Conservation (phyloP, 306 rosid genomes). For the Pueraria montana region DNA sequence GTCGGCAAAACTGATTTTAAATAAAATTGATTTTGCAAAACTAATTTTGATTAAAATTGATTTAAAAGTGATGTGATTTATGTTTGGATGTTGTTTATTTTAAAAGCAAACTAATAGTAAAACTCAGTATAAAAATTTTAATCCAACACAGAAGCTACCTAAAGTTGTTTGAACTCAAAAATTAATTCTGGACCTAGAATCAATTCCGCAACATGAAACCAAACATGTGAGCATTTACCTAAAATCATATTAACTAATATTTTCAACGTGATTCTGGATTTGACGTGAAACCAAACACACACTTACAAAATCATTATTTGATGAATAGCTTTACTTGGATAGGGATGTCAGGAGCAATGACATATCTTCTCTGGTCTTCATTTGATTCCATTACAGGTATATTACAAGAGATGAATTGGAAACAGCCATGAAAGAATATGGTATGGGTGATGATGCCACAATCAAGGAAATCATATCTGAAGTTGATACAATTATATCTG, state of each 20-base stretch:
- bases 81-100: no score
- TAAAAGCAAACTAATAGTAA: no score
- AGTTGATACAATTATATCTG: slow-evolving; percentile 86
- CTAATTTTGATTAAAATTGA: no score
- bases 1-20: no score
- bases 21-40: no score
- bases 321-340: background rate
- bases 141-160: no score
- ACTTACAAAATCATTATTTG: slow-evolving; percentile 25
- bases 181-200: no score
- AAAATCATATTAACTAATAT: background rate
- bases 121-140: no score
- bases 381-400: slow-evolving; percentile 60
- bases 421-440: slow-evolving; percentile 90
- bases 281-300: background rate
- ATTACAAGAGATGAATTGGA: slow-evolving; percentile 90
- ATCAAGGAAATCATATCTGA: slow-evolving; percentile 92
- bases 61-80: no score
- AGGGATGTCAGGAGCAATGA: slow-evolving; percentile 1
- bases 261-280: background rate
- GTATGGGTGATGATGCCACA: slow-evolving; percentile 92
- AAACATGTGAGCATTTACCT: no score
- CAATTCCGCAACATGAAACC: background rate
- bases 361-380: slow-evolving; percentile 4
- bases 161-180: background rate